Percentiles rank a stretch among this genome's conserved stretches.
These are phyloP conservation scores for Ophiostoma piceae DNA, from an alignment of 2,329 filamentous ascomycete species.

Conservation along the genomic window DNA sequence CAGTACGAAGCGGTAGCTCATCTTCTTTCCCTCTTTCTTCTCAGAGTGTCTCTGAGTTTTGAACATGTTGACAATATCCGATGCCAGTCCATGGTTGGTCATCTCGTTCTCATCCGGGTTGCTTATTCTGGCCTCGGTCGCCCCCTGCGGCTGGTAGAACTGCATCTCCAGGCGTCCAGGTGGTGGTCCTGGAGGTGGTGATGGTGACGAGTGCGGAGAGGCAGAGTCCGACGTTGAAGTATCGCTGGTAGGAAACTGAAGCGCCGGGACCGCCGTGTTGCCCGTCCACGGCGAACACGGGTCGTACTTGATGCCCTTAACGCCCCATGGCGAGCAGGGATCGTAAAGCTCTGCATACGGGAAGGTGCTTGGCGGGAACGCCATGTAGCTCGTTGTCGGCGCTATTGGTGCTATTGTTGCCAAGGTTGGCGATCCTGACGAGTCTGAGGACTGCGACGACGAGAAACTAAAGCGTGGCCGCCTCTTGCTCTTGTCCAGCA, in stretches of 20 bases:
- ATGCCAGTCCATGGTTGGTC: not conserved
- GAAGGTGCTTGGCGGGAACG: not conserved
- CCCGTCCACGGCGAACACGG: constrained; percentile 22
- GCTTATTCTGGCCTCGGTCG: not conserved
- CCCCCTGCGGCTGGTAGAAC: not conserved
- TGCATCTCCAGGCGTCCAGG: not conserved
- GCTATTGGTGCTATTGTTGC: not conserved
- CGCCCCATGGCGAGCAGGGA: constrained; percentile 25
- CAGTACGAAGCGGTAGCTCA: not conserved
- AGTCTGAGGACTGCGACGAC: not conserved
- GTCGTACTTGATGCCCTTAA: constrained; percentile 23
- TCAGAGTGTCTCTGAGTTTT: not conserved
- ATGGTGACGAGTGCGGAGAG: not conserved
- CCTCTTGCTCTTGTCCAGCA: constrained; percentile 15
- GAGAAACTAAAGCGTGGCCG: constrained; percentile 9
- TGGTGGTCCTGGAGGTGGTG: not conserved
- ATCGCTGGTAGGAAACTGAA: not conserved
- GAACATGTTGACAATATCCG: not conserved
- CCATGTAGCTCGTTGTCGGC: not conserved
- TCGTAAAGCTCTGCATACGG: constrained; percentile 14
- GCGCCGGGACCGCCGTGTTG: not conserved
- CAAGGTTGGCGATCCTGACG: not conserved
- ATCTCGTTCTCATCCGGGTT: not conserved
- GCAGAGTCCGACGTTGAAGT: not conserved
- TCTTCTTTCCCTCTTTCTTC: not conserved